phyloP scores from a whole-genome alignment of 2,329 filamentous ascomycete genomes.

The Trichoderma polysporum region DNA sequence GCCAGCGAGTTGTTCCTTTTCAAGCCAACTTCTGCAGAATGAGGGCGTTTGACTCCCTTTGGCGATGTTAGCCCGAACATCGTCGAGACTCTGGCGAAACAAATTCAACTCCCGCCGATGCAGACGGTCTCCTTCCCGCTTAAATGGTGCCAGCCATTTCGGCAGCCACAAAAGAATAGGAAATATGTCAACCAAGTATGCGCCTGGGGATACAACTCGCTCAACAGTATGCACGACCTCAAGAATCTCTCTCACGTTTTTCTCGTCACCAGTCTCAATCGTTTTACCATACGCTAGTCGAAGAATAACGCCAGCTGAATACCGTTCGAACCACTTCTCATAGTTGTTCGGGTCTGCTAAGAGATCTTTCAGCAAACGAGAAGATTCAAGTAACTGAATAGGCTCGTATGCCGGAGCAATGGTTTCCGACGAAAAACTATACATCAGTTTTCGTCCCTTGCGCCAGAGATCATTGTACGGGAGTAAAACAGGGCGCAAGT shows the following conservation, averaged over 20 bases:
- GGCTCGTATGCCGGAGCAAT: neutral
- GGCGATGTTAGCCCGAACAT: conserved; percentile 41
- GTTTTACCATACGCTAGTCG: neutral
- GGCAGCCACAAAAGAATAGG: conserved; percentile 26
- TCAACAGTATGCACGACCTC: conserved; percentile 1
- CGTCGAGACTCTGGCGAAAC: conserved; percentile 39
- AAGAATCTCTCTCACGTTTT: neutral
- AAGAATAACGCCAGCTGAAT: neutral
- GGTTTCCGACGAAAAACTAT: neutral
- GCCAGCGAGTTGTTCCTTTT: neutral
- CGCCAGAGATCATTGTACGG: conserved; percentile 9
- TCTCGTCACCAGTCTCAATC: neutral
- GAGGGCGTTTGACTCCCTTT: conserved; percentile 48
- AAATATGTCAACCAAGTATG: neutral
- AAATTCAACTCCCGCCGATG: neutral
- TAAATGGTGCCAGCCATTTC: conserved; percentile 51
- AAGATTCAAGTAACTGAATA: neutral
- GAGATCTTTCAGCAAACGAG: neutral
- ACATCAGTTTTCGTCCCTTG: neutral
- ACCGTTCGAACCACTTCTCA: neutral
- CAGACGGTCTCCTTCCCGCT: conserved; percentile 27
- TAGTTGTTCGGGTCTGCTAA: neutral
- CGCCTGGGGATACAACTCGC: neutral
- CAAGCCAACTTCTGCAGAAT: conserved; percentile 50
- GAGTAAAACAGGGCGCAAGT: conserved; percentile 5